Conservation (phyloP, 495 filamentous ascomycete genomes). For the Gamarada debralockiae region DNA sequence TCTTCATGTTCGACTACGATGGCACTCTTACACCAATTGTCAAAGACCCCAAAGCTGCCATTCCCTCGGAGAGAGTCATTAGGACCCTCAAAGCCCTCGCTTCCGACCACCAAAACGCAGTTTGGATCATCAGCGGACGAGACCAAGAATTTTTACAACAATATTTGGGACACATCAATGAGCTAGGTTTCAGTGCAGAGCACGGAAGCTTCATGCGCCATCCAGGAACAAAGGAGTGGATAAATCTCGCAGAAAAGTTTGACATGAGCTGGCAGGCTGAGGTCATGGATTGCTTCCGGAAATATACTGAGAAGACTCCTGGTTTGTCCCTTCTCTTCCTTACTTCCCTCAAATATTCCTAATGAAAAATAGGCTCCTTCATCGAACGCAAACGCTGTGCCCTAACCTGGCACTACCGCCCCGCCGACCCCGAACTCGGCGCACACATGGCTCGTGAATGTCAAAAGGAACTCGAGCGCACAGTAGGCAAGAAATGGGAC, state of each 20-base stretch:
- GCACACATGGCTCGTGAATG: slow-evolving; percentile 71
- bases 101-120: slow-evolving; percentile 71
- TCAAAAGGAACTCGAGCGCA: slow-evolving; percentile 68
- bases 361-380: slow-evolving; percentile 59
- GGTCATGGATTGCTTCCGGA: slow-evolving; percentile 74
- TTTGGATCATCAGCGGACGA: slow-evolving; percentile 98
- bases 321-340: slow-evolving; percentile 40
- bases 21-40: slow-evolving; percentile 97
- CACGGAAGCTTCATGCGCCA: slow-evolving; percentile 91
- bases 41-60: slow-evolving; percentile 77
- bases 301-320: slow-evolving; percentile 78
- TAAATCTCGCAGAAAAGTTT: slow-evolving; percentile 74
- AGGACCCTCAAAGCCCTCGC: slow-evolving; percentile 75
- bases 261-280: slow-evolving; percentile 89
- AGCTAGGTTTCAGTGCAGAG: slow-evolving; percentile 87
- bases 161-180: slow-evolving; percentile 79
- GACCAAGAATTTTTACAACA: slow-evolving; percentile 85
- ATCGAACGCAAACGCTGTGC: slow-evolving; percentile 91
- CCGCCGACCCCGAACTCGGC: slow-evolving; percentile 80
- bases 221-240: slow-evolving; percentile 70
- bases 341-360: slow-evolving; percentile 14
- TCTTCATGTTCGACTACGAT: slow-evolving; percentile 99
- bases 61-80: slow-evolving; percentile 79
- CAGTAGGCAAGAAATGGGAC: slow-evolving; percentile 71
- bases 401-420: slow-evolving; percentile 95